A percentile compares a stretch with the other conserved stretches of the same genome.
These are phyloP conservation scores for Mesotaenium endlicherianum DNA, from an alignment of 139 green algal genomes.

Conservation along the genomic window DNA sequence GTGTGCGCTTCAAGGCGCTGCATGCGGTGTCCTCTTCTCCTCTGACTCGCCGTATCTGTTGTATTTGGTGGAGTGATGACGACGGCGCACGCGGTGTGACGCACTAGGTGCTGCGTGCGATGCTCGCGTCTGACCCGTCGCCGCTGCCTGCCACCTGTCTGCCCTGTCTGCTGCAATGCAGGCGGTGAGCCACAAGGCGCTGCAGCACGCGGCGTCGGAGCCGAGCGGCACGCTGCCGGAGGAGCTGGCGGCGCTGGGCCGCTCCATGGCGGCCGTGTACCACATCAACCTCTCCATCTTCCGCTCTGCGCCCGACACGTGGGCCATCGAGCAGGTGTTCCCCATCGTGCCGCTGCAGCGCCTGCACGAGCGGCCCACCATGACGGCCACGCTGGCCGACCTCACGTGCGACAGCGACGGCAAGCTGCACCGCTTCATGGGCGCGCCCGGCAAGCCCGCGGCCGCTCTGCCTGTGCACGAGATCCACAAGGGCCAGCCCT, in stretches of 20 bases:
- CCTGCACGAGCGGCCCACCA: slow-evolving; percentile 59
- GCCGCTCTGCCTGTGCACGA: slow-evolving; percentile 60
- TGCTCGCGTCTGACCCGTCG: no score
- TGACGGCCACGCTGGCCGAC: slow-evolving; percentile 61
- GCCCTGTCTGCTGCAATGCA: no score
- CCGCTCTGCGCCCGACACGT: slow-evolving; percentile 63
- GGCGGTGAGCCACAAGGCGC: no score
- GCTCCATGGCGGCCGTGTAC: slow-evolving; percentile 35
- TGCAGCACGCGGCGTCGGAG: no score
- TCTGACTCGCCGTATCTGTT: no score
- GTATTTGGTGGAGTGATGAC: no score
- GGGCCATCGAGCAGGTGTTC: slow-evolving; percentile 73
- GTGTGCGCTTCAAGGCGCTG: no score
- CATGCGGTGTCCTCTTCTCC: no score
- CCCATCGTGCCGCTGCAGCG: slow-evolving; percentile 65
- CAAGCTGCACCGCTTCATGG: slow-evolving; percentile 64
- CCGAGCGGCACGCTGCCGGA: no score
- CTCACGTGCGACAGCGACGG: slow-evolving; percentile 71
- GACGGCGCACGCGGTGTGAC: no score
- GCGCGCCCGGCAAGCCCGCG: slow-evolving; percentile 1
- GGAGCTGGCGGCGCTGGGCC: slow-evolving; percentile 16
- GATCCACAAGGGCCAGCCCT: slow-evolving; percentile 48
- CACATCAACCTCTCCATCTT: slow-evolving; percentile 67
- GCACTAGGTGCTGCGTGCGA: no score
- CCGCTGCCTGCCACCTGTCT: no score